A percentile compares a stretch with the other conserved stretches of the same genome.
Evolutionary conservation across 495 filamentous ascomycete species (phyloP).

Genomic region (Penicillium crystallinum): DNA sequence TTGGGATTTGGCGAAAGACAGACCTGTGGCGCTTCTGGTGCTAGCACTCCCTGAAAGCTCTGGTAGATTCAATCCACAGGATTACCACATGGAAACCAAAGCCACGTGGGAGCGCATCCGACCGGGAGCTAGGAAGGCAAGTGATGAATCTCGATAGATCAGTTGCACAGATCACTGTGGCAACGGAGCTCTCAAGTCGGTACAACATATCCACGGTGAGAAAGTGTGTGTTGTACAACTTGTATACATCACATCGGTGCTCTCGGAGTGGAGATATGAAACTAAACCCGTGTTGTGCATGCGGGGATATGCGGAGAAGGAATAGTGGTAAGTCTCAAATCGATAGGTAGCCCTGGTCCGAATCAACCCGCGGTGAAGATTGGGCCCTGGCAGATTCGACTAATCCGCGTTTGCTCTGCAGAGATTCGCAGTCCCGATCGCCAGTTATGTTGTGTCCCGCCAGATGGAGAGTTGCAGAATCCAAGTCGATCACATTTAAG

Average conservation of each 20-base stretch:
- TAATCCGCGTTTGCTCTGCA: neutral
- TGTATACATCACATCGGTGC: conserved; percentile 21
- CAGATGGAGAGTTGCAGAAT: neutral
- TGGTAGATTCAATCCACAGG: neutral
- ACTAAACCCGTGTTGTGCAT: conserved; percentile 3
- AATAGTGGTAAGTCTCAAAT: neutral
- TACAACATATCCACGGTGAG: conserved; percentile 6
- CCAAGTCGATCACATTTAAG: conserved; percentile 7
- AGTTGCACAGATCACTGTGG: conserved; percentile 9
- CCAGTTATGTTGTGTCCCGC: neutral
- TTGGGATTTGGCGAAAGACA: neutral
- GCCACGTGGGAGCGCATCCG: conserved; percentile 9
- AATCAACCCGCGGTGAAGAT: neutral
- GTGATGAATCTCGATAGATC: conserved; percentile 11
- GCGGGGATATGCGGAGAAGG: neutral
- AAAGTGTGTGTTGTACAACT: conserved; percentile 14
- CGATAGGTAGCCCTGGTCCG: neutral
- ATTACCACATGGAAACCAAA: conserved; percentile 8
- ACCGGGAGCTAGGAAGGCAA: neutral
- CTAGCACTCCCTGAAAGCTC: neutral
- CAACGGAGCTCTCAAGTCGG: neutral
- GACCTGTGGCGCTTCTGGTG: no score
- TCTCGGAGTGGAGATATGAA: conserved; percentile 1
- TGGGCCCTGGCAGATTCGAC: neutral
- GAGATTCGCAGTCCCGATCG: neutral